phyloP scores from a whole-genome alignment of 176 grass and related monocot genomes.

The Eragrostis nindensis region DNA sequence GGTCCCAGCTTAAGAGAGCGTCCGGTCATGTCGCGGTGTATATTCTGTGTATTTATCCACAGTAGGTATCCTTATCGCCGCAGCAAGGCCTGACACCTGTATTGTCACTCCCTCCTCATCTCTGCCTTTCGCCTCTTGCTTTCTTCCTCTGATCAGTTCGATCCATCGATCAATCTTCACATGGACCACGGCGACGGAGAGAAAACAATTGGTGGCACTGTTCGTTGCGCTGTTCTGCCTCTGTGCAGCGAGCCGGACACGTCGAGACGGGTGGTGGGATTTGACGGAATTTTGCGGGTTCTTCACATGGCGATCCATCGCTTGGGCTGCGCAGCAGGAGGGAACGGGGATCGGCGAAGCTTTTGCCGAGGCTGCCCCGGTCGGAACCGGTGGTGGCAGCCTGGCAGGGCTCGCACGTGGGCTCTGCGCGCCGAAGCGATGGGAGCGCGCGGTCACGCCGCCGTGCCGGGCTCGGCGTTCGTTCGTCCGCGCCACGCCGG shows the following conservation, averaged over 20 bases:
- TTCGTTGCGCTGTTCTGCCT: not conserved
- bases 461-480: constrained; percentile 1
- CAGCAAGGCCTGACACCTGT: constrained; percentile 14
- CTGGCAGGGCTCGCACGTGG: not conserved
- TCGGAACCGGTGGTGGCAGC: not conserved
- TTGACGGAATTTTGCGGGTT: not conserved
- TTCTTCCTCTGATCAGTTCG: not conserved
- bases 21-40: constrained; percentile 42
- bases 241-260: not conserved
- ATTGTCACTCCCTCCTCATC: constrained; percentile 48
- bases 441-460: not conserved
- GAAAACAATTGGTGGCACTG: not conserved
- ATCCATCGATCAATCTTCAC: not conserved
- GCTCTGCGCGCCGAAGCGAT: too few species aligned
- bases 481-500: not conserved
- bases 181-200: not conserved
- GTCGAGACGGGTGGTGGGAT: not conserved
- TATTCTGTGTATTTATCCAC: constrained; percentile 46
- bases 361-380: not conserved
- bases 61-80: constrained; percentile 37
- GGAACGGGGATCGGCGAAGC: not conserved
- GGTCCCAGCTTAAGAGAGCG: not conserved
- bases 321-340: too few species aligned
- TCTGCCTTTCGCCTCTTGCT: not conserved
- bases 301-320: not conserved